These are phyloP conservation scores for Stachybotrys echinatus DNA, from an alignment of 2,329 filamentous ascomycete species.

Conservation along the genomic window DNA sequence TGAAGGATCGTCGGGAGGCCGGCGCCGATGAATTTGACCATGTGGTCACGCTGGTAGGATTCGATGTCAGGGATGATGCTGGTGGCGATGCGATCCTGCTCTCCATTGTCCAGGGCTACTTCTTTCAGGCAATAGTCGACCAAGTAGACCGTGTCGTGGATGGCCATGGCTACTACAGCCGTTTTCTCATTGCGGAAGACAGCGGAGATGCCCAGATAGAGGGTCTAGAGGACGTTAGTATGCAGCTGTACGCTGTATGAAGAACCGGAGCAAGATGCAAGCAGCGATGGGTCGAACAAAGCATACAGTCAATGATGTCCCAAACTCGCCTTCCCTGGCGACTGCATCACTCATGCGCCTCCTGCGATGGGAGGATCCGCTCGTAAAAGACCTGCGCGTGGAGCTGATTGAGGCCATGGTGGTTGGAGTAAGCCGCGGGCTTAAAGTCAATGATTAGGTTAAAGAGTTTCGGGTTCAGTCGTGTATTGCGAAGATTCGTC, in stretches of 20 bases:
- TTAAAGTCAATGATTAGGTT: no score
- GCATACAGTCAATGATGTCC: not conserved
- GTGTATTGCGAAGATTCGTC: no score
- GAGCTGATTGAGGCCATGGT: no score
- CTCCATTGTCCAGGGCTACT: conserved; percentile 39
- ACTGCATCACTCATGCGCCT: not conserved
- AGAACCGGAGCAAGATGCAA: no score
- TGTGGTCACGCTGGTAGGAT: conserved; percentile 58
- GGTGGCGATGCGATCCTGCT: conserved; percentile 48
- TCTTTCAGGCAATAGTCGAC: conserved; percentile 64
- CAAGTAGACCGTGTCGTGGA: conserved; percentile 70
- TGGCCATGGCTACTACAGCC: conserved; percentile 59
- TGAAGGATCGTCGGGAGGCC: conserved; percentile 60
- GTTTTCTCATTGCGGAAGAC: conserved; percentile 43
- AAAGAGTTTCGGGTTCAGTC: no score
- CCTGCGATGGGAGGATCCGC: not conserved
- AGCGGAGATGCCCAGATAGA: conserved; percentile 60
- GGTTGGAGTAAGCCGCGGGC: no score
- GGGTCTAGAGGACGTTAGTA: conserved; percentile 31
- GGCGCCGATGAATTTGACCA: conserved; percentile 69
- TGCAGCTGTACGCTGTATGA: no score
- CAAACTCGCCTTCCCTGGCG: not conserved
- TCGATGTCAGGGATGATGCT: conserved; percentile 53
- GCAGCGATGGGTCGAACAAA: not conserved
- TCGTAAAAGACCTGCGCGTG: not conserved